Percentiles rank a stretch among this genome's conserved stretches.
These are phyloP conservation scores for Didymosphaeria variabile DNA, from an alignment of 2,329 filamentous ascomycete species.

Conservation along the genomic window DNA sequence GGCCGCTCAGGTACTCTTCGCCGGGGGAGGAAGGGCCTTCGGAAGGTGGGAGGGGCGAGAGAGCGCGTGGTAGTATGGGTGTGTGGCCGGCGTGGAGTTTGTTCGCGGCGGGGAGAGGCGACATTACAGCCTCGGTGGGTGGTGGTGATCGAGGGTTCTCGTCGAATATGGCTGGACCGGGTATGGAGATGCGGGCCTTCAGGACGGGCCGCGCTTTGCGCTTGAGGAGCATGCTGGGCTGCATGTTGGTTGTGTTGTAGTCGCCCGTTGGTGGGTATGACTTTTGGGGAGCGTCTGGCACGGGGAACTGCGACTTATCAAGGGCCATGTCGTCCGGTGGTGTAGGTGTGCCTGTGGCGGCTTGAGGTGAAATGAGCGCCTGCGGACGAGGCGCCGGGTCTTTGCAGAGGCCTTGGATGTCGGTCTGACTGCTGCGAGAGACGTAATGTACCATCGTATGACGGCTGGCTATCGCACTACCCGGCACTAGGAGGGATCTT, in stretches of 20 bases:
- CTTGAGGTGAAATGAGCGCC: conserved; percentile 25
- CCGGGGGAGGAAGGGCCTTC: conserved; percentile 28
- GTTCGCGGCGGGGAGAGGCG: conserved; percentile 46
- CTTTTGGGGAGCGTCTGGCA: conserved; percentile 15
- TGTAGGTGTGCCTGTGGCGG: conserved; percentile 34
- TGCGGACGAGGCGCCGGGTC: conserved; percentile 36
- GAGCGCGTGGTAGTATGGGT: conserved; percentile 37
- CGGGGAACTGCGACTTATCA: conserved; percentile 30
- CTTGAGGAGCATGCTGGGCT: conserved; percentile 32
- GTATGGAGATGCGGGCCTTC: conserved; percentile 37
- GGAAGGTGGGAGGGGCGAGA: conserved; percentile 24
- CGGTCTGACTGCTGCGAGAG: conserved; percentile 41
- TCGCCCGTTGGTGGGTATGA: conserved; percentile 16
- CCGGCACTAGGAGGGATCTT: conserved; percentile 28
- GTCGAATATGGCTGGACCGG: conserved; percentile 28
- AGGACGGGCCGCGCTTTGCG: conserved; percentile 35
- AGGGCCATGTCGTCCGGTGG: conserved; percentile 43
- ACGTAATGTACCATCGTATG: conserved; percentile 39
- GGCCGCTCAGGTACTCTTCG: conserved; percentile 39
- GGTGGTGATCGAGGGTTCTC: conserved; percentile 44
- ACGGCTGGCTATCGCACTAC: conserved; percentile 2
- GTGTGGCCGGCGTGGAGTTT: conserved; percentile 49
- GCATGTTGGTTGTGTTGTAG: conserved; percentile 16
- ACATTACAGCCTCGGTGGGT: conserved; percentile 40
- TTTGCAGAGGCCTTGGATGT: conserved; percentile 42